Percentiles rank a stretch among this genome's conserved stretches.
Conservation (phyloP, 176 grass and related monocot species). For the Cenchrus fungigraminus region DNA sequence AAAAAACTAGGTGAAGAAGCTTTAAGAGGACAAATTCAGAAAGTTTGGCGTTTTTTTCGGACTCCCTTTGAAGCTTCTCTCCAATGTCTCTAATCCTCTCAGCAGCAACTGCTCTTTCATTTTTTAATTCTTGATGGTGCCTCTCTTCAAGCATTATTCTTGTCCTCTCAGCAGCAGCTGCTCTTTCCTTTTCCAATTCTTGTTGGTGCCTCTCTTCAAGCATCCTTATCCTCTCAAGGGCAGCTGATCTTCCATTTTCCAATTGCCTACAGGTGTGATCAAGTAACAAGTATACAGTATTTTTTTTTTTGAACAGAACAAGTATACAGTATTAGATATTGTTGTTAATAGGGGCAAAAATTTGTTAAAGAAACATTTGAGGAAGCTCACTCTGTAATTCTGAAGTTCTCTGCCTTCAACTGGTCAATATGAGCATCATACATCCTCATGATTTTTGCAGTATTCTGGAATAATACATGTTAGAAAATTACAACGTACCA, state of each 20-base stretch:
- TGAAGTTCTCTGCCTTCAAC: not conserved
- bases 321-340: not conserved
- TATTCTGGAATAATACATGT: not conserved
- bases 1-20: not conserved
- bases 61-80: not conserved
- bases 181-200: not conserved
- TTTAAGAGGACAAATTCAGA: not conserved
- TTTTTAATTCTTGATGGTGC: not conserved
- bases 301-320: not conserved
- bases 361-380: not conserved
- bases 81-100: conserved; percentile 1
- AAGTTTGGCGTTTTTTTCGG: not conserved
- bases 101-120: not conserved
- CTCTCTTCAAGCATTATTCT: not conserved
- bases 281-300: not conserved
- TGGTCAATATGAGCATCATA: not conserved
- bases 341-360: not conserved
- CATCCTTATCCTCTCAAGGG: not conserved
- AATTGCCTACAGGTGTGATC: not conserved
- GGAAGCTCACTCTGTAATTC: not conserved
- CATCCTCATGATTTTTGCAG: not conserved
- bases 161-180: not conserved
- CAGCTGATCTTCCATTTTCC: not conserved
- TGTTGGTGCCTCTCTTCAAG: not conserved
- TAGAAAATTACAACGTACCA: not conserved